phyloP scores from a whole-genome alignment of 2,329 filamentous ascomycete genomes.

The Geosmithia morbida region DNA sequence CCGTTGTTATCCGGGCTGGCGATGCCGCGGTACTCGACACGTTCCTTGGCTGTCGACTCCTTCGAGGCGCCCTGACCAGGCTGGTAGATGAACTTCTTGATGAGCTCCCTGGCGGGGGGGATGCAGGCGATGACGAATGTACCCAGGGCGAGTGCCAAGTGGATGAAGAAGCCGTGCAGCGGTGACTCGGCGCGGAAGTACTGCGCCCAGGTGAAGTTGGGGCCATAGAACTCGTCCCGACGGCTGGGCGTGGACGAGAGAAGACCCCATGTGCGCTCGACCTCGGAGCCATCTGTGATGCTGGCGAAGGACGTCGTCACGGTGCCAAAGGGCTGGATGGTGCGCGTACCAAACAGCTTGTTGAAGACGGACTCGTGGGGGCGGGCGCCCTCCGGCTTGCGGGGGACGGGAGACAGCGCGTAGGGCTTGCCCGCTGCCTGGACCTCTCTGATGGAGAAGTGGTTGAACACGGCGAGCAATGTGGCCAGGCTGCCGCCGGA shows the following conservation, averaged over 20 bases:
- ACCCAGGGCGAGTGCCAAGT: conserved; percentile 30
- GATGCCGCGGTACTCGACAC: conserved; percentile 48
- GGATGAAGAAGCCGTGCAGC: conserved; percentile 32
- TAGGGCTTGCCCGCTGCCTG: conserved; percentile 31
- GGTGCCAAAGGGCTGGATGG: conserved; percentile 36
- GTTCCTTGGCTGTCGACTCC: conserved; percentile 41
- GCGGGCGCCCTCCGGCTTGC: conserved; percentile 9
- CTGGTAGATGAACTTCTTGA: conserved; percentile 28
- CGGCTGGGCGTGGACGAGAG: conserved; percentile 28
- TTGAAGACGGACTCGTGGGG: conserved; percentile 19
- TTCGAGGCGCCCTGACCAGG: conserved; percentile 39
- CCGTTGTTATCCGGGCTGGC: conserved; percentile 41
- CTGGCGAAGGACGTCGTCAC: conserved; percentile 37
- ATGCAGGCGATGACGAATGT: conserved; percentile 26
- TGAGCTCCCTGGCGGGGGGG: conserved; percentile 28
- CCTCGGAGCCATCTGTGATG: conserved; percentile 34
- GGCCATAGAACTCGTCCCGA: conserved; percentile 37
- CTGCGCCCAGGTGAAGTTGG: conserved; percentile 45
- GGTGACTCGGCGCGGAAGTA: conserved; percentile 35
- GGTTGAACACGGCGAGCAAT: conserved; percentile 42
- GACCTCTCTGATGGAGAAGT: conserved; percentile 33
- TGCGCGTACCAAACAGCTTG: conserved; percentile 32
- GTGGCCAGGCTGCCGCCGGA: conserved; percentile 60
- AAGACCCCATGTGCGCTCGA: conserved; percentile 51
- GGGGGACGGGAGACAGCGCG: conserved; percentile 40